phyloP scores from a whole-genome alignment of 768 basidiomycete genomes.

The Psilocybe sp. region DNA sequence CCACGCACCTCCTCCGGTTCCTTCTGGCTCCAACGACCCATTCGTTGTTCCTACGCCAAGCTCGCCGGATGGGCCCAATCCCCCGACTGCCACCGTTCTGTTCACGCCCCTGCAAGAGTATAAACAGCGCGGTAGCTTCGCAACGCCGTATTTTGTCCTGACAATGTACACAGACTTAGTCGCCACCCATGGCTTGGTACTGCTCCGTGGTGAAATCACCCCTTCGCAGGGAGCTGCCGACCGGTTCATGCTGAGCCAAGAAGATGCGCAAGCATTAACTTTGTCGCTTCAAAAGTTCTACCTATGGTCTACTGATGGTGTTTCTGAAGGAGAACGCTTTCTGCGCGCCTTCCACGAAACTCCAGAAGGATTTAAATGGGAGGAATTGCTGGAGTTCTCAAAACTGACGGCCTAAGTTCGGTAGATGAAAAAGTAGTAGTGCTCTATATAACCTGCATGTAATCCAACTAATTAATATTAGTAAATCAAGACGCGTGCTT shows the following conservation, averaged over 20 bases:
- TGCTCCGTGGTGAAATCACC: conserved; percentile 90
- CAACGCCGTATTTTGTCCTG: conserved; percentile 87
- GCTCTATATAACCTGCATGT: not conserved
- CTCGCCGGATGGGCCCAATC: conserved; percentile 33
- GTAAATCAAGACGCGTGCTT: too few relatives aligned
- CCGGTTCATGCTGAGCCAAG: conserved; percentile 65
- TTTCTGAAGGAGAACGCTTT: conserved; percentile 42
- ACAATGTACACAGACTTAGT: conserved; percentile 92
- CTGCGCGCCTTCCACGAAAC: conserved; percentile 74
- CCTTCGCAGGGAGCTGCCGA: conserved; percentile 49
- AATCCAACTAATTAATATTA: too few relatives aligned
- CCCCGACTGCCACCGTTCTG: conserved; percentile 70
- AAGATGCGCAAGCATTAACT: conserved; percentile 81
- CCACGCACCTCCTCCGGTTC: conserved; percentile 65
- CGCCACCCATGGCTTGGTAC: conserved; percentile 73
- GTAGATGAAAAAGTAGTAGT: not conserved
- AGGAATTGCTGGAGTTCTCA: conserved; percentile 64
- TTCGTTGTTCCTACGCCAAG: conserved; percentile 35
- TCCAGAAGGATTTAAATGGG: conserved; percentile 80
- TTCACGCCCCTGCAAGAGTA: conserved; percentile 95
- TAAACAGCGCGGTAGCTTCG: conserved; percentile 78
- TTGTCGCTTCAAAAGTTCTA: conserved; percentile 87
- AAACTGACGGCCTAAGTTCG: conserved; percentile 22
- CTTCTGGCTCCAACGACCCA: conserved; percentile 44
- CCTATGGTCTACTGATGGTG: conserved; percentile 44